Evolutionary conservation across 2,329 filamentous ascomycete species (phyloP), one percentile per base, ranked within the genome.

Genomic region (Cladosporium sphaerospermum): DNA sequence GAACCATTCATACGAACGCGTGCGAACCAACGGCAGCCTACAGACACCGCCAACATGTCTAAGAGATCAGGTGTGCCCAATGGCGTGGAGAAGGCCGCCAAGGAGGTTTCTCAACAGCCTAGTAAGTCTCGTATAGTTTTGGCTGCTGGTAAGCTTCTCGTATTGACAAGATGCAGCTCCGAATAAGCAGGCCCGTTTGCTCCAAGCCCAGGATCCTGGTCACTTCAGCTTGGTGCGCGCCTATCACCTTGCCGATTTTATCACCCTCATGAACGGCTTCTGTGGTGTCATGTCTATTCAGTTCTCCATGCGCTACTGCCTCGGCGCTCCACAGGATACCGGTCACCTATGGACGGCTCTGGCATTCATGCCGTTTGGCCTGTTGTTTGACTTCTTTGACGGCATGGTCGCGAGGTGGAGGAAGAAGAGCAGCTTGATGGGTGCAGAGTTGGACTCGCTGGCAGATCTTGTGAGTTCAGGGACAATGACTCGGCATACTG

Each of bases 321-420:
- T 95, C 57, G 85, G 84, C 57, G 52, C 56, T 9, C 58, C 62
- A 2, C 81, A 86, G 59, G 75, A 86, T 52, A 76, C 82, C 62
- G 76, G 76, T 49, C 86, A 89, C 62, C 75, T 96, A 52, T 97
- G 88, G 81, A 74, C 85, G 33, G 91, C 93, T 2, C 82, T 99
- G 45, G 82, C 77, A 4, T 89, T 96, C 71, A 87, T 97, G 71
- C 92, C 92, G 0, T 88, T 96, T 55, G 91, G 90, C 4, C 77
- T 97, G 10, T 96, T 97, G 76, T 97, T 97, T 71, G 93, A 99
- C 72, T 95, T 96, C 68, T 89, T 97, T 79, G 93, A 99, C 71
- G 93, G 93, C 67, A 93, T 91, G 69, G 91, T 99, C 53, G 93
- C 93, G 58, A 80, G 93, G 60, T 97, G 93, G 93, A 84, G 93